Conservation (phyloP, 192 early-diverging fungal species). For the Mortierella hygrophila region DNA sequence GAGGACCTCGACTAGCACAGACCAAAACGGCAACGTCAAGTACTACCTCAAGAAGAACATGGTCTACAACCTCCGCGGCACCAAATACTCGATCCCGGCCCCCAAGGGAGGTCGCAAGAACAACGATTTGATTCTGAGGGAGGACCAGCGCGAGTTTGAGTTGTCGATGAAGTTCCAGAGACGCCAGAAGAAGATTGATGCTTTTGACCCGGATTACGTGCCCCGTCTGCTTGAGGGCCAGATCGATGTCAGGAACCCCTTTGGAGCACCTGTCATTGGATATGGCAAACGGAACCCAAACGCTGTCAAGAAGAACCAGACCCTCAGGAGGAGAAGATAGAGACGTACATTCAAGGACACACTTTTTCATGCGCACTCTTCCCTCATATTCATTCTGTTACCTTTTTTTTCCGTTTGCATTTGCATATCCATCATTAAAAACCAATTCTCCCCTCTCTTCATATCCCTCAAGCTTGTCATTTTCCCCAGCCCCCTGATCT, state of each 20-base stretch:
- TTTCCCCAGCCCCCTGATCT: background rate
- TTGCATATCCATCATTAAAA: background rate
- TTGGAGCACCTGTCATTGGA: conserved; percentile 74
- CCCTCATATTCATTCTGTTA: background rate
- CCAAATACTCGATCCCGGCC: conserved; percentile 87
- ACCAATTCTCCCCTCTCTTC: background rate
- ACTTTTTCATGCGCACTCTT: background rate
- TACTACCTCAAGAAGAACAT: conserved; percentile 93
- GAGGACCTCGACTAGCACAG: conserved; percentile 84
- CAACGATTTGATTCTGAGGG: conserved; percentile 85
- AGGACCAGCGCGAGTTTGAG: conserved; percentile 92
- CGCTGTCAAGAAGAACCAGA: conserved; percentile 56
- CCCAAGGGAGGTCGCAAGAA: conserved; percentile 84
- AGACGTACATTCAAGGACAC: background rate
- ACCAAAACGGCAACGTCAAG: conserved; percentile 81
- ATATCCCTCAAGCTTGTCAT: background rate
- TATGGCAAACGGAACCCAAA: conserved; percentile 83
- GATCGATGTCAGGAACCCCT: conserved; percentile 68
- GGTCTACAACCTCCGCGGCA: conserved; percentile 90
- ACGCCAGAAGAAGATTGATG: conserved; percentile 67
- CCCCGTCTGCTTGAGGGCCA: conserved; percentile 63
- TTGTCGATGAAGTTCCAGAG: conserved; percentile 65
- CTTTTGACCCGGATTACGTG: conserved; percentile 78
- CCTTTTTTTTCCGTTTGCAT: background rate
- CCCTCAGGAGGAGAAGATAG: conserved; percentile 49